Evolutionary conservation across 2,329 filamentous ascomycete species (phyloP).

Genomic region (Claviceps paspali): DNA sequence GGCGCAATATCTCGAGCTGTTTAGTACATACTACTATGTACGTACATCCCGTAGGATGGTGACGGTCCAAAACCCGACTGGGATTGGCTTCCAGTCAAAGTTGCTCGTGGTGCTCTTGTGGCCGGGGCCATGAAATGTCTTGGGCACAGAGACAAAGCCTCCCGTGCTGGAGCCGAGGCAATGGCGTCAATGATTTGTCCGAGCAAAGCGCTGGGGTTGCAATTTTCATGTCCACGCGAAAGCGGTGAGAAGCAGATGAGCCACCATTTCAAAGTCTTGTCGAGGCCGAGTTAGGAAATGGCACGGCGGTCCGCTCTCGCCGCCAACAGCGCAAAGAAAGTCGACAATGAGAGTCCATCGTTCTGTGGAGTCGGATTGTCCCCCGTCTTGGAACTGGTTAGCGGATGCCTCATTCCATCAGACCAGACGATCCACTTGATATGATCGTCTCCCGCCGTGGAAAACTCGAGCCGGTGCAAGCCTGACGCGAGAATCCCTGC

Average conservation of each 20-base stretch:
- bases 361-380: not conserved
- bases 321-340: not conserved
- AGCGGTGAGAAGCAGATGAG: not conserved
- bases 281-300: not conserved
- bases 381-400: not conserved
- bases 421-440: constrained; percentile 1
- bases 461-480: no score
- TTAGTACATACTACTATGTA: no score
- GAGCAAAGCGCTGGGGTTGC: not conserved
- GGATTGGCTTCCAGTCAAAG: no score
- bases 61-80: constrained; percentile 4
- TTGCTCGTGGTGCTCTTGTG: constrained; percentile 6
- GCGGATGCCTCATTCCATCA: not conserved
- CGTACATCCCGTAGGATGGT: not conserved
- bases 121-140: constrained; percentile 8
- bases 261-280: not conserved
- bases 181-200: not conserved
- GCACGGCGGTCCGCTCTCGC: not conserved
- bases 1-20: no score
- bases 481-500: not conserved
- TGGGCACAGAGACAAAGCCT: constrained; percentile 5
- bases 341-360: not conserved
- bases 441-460: no score
- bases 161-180: not conserved
- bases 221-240: no score